Conservation (phyloP, 805 yeast genomes). For the Barnettozyma salicaria region DNA sequence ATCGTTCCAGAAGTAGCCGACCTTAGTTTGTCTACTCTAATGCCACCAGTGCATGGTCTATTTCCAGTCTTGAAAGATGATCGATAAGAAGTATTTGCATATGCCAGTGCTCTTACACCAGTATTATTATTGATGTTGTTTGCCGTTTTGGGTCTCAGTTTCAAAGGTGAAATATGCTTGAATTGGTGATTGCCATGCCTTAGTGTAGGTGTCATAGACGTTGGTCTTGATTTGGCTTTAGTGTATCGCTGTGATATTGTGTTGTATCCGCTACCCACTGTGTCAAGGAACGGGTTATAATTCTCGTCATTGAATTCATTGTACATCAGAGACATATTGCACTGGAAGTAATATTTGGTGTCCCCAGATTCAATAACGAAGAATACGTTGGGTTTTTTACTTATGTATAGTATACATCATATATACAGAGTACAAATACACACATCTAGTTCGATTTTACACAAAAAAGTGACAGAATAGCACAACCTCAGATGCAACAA, state of each 20-base stretch:
- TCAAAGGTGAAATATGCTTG: conserved; percentile 4
- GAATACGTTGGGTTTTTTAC: background rate
- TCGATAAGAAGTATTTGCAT: too few species aligned
- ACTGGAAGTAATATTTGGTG: background rate
- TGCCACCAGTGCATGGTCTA: background rate
- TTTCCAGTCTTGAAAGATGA: background rate
- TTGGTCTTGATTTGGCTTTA: conserved; percentile 4
- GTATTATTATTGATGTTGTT: background rate
- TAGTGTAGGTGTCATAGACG: conserved; percentile 8
- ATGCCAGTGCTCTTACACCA: background rate
- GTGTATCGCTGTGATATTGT: background rate
- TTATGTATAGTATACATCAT: too few species aligned
- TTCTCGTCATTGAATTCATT: conserved; percentile 7
- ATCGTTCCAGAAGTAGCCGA: background rate
- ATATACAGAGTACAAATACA: too few species aligned
- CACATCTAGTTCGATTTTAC: background rate
- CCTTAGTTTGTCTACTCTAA: background rate
- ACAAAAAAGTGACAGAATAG: background rate
- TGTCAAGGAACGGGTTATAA: conserved; percentile 2
- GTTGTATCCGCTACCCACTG: background rate
- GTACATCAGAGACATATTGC: background rate
- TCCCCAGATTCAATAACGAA: background rate
- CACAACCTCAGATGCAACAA: background rate
- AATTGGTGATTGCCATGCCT: conserved; percentile 8
- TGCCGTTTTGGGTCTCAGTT: background rate